Conservation (phyloP, 805 yeast genomes). For the Yamadazyma sp. region DNA sequence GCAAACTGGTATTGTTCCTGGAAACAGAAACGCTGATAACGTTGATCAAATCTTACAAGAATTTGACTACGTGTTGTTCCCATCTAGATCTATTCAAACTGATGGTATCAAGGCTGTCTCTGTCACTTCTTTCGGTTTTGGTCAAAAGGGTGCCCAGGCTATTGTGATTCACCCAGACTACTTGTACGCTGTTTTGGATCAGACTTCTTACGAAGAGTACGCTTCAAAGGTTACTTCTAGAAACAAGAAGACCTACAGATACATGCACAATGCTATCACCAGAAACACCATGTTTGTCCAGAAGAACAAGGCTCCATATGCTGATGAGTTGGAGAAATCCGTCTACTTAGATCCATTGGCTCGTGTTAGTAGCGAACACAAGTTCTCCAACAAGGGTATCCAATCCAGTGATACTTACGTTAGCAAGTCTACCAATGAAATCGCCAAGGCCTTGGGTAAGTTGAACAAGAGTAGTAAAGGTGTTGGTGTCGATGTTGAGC, state of each 20-base stretch:
- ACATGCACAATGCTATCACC: slow-evolving; percentile 93
- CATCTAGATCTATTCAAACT: slow-evolving; percentile 89
- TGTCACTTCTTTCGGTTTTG: slow-evolving; percentile 97
- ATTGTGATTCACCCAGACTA: slow-evolving; percentile 90
- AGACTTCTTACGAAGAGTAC: slow-evolving; percentile 69
- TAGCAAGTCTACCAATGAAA: slow-evolving; percentile 49
- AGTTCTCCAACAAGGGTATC: slow-evolving; percentile 49
- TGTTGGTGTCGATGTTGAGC: slow-evolving; percentile 97
- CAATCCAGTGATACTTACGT: slow-evolving; percentile 49
- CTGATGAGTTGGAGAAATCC: slow-evolving; percentile 79
- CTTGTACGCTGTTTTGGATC: slow-evolving; percentile 79
- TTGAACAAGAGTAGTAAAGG: slow-evolving; percentile 62
- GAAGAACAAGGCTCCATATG: slow-evolving; percentile 91
- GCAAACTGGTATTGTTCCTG: slow-evolving; percentile 93
- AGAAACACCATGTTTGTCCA: slow-evolving; percentile 89
- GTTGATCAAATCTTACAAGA: slow-evolving; percentile 81
- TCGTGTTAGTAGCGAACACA: slow-evolving; percentile 52
- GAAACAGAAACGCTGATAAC: slow-evolving; percentile 98
- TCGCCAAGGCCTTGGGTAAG: slow-evolving; percentile 60
- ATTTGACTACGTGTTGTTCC: slow-evolving; percentile 87
- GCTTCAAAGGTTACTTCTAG: slow-evolving; percentile 69
- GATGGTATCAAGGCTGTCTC: slow-evolving; percentile 98
- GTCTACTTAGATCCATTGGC: slow-evolving; percentile 97
- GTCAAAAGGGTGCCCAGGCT: slow-evolving; percentile 99
- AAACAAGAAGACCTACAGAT: slow-evolving; percentile 87